Evolutionary conservation across 2,329 filamentous ascomycete genomes (phyloP).

Genomic region (Boeremia exigua): DNA sequence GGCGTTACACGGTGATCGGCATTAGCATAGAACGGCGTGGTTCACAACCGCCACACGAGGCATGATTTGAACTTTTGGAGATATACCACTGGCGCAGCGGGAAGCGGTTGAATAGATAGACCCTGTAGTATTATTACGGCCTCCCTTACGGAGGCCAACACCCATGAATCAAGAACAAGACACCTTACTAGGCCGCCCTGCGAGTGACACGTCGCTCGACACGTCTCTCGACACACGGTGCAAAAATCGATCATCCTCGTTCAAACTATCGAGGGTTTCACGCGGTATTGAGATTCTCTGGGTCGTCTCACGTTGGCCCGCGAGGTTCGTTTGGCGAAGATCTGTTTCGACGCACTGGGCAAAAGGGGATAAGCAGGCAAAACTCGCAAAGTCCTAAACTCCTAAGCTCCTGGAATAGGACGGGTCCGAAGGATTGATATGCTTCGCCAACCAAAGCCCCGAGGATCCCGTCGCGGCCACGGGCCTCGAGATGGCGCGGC

Average conservation of each 20-base stretch:
- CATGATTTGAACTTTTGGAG: slow-evolving; percentile 6
- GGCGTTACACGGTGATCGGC: slow-evolving; percentile 9
- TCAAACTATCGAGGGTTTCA: not conserved
- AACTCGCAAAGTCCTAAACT: not conserved
- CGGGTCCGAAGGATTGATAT: not conserved
- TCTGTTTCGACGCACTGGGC: not conserved
- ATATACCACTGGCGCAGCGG: slow-evolving; percentile 8
- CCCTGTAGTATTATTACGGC: slow-evolving; percentile 5
- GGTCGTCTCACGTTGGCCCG: too few species aligned
- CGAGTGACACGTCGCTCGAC: not conserved
- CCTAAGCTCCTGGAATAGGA: not conserved
- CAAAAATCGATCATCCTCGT: not conserved
- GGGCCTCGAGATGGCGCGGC: slow-evolving; percentile 1
- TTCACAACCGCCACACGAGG: not conserved
- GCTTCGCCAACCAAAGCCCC: not conserved
- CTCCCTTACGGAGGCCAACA: not conserved
- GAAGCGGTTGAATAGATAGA: slow-evolving; percentile 8
- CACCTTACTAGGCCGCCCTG: not conserved
- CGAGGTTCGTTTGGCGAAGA: not conserved
- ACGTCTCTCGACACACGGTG: too few species aligned
- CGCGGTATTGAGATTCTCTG: not conserved
- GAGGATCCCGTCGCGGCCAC: slow-evolving; percentile 1
- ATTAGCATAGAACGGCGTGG: slow-evolving; percentile 10
- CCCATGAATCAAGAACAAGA: slow-evolving; percentile 3
- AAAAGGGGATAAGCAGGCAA: not conserved